Evolutionary conservation across 1,284 basidiomycete genomes (phyloP).

Genomic region (Hypsizygus ulmarius): DNA sequence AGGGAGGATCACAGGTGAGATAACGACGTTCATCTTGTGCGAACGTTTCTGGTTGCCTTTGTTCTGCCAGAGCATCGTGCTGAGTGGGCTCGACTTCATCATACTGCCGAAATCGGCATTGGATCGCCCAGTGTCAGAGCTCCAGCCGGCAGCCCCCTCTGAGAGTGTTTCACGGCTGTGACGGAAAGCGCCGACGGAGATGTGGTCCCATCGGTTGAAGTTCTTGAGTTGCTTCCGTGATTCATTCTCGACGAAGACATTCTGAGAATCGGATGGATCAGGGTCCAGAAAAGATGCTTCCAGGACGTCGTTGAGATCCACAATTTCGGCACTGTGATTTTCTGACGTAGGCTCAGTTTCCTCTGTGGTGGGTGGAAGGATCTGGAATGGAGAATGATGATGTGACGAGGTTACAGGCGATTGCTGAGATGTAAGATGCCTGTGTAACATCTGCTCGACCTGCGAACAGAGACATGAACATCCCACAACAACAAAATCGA

Average conservation of each 20-base stretch:
- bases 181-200: slow-evolving; percentile 72
- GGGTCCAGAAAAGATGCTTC: slow-evolving; percentile 68
- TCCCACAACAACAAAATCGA: slow-evolving; percentile 3
- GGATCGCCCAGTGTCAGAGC: slow-evolving; percentile 28
- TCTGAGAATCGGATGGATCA: slow-evolving; percentile 40
- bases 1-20: slow-evolving; percentile 56
- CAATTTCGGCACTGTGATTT: slow-evolving; percentile 46
- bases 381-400: slow-evolving; percentile 27
- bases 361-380: slow-evolving; percentile 26
- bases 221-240: slow-evolving; percentile 34
- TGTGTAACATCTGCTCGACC: slow-evolving; percentile 36
- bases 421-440: slow-evolving; percentile 26
- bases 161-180: slow-evolving; percentile 50
- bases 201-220: slow-evolving; percentile 68
- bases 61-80: slow-evolving; percentile 54
- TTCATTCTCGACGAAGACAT: slow-evolving; percentile 20
- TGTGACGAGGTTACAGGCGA: slow-evolving; percentile 25
- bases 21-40: slow-evolving; percentile 33
- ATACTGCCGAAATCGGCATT: slow-evolving; percentile 39
- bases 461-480: slow-evolving; percentile 19
- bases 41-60: slow-evolving; percentile 28
- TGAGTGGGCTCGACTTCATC: slow-evolving; percentile 55
- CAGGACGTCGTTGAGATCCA: slow-evolving; percentile 79
- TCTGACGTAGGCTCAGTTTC: slow-evolving; percentile 29
- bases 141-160: slow-evolving; percentile 36